These are phyloP conservation scores for Amphicarpaea edgeworthii DNA, from an alignment of 306 rosid species.

Conservation along the genomic window DNA sequence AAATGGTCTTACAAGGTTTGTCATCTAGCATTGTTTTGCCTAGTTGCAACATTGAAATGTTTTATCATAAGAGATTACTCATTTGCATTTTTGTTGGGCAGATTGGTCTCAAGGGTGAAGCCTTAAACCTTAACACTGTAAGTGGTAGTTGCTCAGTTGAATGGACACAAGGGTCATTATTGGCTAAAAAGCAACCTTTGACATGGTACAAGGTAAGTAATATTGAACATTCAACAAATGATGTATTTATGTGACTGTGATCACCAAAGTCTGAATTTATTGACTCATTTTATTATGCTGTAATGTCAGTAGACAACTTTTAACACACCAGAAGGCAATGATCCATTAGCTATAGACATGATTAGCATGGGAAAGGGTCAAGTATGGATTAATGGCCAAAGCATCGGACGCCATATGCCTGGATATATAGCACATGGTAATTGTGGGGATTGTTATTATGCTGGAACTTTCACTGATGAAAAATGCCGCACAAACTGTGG, in stretches of 20 bases:
- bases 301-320: conserved; percentile 68
- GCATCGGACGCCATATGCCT: conserved; percentile 97
- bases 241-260: conserved; percentile 13
- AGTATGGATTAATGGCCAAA: conserved; percentile 87
- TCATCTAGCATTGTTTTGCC: conserved; percentile 13
- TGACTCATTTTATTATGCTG: conserved; percentile 30
- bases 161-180: conserved; percentile 75
- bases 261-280: conserved; percentile 6
- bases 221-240: conserved; percentile 32
- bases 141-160: conserved; percentile 86
- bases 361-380: conserved; percentile 96
- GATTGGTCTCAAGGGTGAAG: conserved; percentile 90
- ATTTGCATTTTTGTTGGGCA: conserved; percentile 52
- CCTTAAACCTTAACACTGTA: conserved; percentile 67
- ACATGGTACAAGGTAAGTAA: conserved; percentile 98
- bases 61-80: not conserved
- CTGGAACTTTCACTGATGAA: conserved; percentile 73
- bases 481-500: conserved; percentile 80
- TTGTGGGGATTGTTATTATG: conserved; percentile 76
- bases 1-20: conserved; percentile 96
- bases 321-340: conserved; percentile 73
- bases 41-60: not conserved
- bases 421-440: conserved; percentile 67
- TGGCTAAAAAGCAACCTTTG: conserved; percentile 74
- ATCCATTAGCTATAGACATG: conserved; percentile 92